Evolutionary conservation across 208 protist species (phyloP).

Genomic region (Trypanosoma melophagium): DNA sequence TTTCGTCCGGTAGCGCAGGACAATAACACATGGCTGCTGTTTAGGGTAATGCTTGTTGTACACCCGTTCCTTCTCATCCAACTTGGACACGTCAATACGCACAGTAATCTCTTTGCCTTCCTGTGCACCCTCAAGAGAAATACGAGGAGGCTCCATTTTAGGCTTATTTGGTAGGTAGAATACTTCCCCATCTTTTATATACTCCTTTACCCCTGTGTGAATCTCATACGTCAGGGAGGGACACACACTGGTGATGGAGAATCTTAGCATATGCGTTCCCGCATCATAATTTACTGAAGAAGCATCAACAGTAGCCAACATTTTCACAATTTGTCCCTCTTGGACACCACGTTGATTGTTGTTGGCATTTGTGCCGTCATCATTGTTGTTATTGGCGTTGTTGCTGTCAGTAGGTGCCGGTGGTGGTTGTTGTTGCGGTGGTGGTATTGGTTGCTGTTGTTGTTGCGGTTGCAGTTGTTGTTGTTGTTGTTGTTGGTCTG

Average conservation of each 20-base stretch:
- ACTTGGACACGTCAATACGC: slow-evolving; percentile 68
- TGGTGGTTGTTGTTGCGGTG: slow-evolving; percentile 12
- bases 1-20: slow-evolving; percentile 80
- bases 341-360: slow-evolving; percentile 57
- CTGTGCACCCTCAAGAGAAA: slow-evolving; percentile 60
- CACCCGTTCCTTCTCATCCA: slow-evolving; percentile 81
- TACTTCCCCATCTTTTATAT: slow-evolving; percentile 64
- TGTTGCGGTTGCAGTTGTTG: slow-evolving; percentile 15
- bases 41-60: slow-evolving; percentile 90
- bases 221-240: slow-evolving; percentile 85
- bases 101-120: slow-evolving; percentile 76
- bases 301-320: slow-evolving; percentile 86
- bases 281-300: slow-evolving; percentile 76
- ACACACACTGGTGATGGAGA: slow-evolving; percentile 72
- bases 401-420: slow-evolving; percentile 33
- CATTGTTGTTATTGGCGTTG: slow-evolving; percentile 21
- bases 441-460: slow-evolving; percentile 7
- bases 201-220: slow-evolving; percentile 89
- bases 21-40: slow-evolving; percentile 89
- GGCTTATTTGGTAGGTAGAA: slow-evolving; percentile 89
- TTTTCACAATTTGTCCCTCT: slow-evolving; percentile 92
- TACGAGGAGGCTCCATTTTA: slow-evolving; percentile 84
- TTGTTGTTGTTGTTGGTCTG: slow-evolving; percentile 14
- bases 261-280: slow-evolving; percentile 65
- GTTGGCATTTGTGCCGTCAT: slow-evolving; percentile 2